These are phyloP conservation scores for Lindgomyces ingoldianus DNA, from an alignment of 495 filamentous ascomycete species.

Conservation along the genomic window DNA sequence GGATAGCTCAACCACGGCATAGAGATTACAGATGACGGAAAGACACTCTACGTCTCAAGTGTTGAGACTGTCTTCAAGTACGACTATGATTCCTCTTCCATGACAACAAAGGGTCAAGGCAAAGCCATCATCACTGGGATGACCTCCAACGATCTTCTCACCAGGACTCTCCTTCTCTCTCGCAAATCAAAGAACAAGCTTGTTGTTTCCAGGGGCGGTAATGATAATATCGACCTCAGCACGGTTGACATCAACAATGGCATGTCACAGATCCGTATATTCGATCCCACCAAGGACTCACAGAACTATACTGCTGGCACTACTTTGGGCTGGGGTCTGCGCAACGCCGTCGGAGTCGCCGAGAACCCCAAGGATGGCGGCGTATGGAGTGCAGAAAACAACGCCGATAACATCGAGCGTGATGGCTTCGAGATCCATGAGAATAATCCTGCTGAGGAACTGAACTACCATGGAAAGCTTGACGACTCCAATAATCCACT, in stretches of 20 bases:
- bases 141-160: constrained; percentile 2
- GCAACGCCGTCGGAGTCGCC: constrained; percentile 25
- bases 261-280: constrained; percentile 13
- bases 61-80: constrained; percentile 23
- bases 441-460: constrained; percentile 29
- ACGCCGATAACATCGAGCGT: constrained; percentile 24
- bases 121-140: constrained; percentile 21
- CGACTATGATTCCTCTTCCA: constrained; percentile 4
- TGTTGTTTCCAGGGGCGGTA: constrained; percentile 17
- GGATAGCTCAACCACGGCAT: constrained; percentile 30
- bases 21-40: constrained; percentile 14
- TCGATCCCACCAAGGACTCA: constrained; percentile 5
- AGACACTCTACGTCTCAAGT: constrained; percentile 20
- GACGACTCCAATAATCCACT: constrained; percentile 13
- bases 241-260: constrained; percentile 18
- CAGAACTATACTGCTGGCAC: constrained; percentile 3
- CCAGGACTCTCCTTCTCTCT: constrained; percentile 12
- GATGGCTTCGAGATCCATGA: constrained; percentile 23
- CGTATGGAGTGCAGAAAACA: constrained; percentile 23
- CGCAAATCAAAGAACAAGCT: constrained; percentile 15
- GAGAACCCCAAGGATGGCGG: constrained; percentile 12
- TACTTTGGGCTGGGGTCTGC: constrained; percentile 25
- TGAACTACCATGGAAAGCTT: constrained; percentile 28
- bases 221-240: constrained; percentile 22
- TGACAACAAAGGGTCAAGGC: neutral